Evolutionary conservation across 2,329 filamentous ascomycete species (phyloP).

Genomic region (Sarocladium kiliense): DNA sequence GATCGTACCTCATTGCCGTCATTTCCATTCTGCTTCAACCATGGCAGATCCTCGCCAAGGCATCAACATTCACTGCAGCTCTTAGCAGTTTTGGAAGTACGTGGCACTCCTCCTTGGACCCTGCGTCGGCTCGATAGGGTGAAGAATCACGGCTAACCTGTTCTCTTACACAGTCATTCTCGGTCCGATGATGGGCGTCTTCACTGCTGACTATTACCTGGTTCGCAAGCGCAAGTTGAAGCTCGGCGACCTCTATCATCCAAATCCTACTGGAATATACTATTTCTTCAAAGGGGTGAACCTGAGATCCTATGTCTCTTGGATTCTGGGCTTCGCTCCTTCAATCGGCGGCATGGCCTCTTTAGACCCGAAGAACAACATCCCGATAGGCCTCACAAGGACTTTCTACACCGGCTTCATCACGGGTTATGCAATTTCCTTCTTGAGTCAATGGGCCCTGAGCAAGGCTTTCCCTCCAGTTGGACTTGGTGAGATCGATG

Average conservation of each 20-base stretch:
- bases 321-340: neutral
- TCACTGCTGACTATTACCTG: neutral
- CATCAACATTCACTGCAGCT: neutral
- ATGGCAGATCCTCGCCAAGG: neutral
- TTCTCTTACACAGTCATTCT: neutral
- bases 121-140: neutral
- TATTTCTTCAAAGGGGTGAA: neutral
- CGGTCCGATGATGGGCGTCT: neutral
- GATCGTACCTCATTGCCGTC: slow-evolving; percentile 39
- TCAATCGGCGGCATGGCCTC: neutral
- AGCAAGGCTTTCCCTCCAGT: neutral
- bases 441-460: neutral
- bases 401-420: neutral
- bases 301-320: neutral
- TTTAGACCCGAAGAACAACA: neutral
- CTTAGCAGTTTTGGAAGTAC: neutral
- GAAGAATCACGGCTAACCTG: neutral
- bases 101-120: neutral
- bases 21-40: slow-evolving; percentile 25
- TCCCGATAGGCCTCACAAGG: neutral
- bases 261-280: neutral
- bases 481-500: neutral
- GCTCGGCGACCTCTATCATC: neutral
- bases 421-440: neutral
- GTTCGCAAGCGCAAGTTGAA: neutral